These are phyloP conservation scores for Grammothele lineata DNA, from an alignment of 768 basidiomycete genomes.

Conservation along the genomic window DNA sequence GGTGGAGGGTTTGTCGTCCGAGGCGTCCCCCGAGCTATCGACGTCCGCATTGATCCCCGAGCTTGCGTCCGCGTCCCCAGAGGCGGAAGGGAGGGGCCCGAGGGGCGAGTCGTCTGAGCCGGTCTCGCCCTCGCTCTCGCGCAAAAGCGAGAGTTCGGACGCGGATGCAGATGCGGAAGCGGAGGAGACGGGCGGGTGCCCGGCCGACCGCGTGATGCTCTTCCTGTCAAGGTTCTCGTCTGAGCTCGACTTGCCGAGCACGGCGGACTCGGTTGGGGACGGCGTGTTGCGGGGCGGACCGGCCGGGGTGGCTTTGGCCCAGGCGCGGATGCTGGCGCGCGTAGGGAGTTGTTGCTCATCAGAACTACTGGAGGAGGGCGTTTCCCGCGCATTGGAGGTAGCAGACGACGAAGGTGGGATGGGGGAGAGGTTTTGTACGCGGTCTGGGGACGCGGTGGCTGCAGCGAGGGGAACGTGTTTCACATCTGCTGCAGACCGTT, in stretches of 20 bases:
- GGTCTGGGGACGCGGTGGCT: not conserved
- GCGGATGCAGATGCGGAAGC: too few species aligned
- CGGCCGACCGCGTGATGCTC: constrained; percentile 3
- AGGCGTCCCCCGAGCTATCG: too few species aligned
- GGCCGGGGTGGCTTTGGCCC: constrained; percentile 9
- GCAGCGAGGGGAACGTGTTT: not conserved
- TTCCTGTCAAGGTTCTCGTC: constrained; percentile 1
- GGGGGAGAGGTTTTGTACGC: too few species aligned
- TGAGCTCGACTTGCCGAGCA: not conserved
- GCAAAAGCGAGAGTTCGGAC: too few species aligned
- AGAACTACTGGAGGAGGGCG: not conserved
- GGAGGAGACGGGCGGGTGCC: too few species aligned
- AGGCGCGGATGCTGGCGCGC: constrained; percentile 11
- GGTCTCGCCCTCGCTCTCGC: too few species aligned
- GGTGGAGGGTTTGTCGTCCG: too few species aligned
- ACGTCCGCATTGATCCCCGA: too few species aligned
- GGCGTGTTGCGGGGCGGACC: constrained; percentile 5
- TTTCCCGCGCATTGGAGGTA: not conserved
- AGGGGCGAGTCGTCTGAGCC: too few species aligned
- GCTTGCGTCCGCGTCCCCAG: too few species aligned
- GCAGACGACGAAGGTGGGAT: not conserved
- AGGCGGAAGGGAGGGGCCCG: too few species aligned
- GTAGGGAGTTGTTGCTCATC: constrained; percentile 6
- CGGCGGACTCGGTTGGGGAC: not conserved
- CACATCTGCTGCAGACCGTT: not conserved